Percentiles rank a stretch among this genome's conserved stretches.
Conservation (phyloP, 192 early-diverging fungal species). For the Jimgerdemannia lactiflua region DNA sequence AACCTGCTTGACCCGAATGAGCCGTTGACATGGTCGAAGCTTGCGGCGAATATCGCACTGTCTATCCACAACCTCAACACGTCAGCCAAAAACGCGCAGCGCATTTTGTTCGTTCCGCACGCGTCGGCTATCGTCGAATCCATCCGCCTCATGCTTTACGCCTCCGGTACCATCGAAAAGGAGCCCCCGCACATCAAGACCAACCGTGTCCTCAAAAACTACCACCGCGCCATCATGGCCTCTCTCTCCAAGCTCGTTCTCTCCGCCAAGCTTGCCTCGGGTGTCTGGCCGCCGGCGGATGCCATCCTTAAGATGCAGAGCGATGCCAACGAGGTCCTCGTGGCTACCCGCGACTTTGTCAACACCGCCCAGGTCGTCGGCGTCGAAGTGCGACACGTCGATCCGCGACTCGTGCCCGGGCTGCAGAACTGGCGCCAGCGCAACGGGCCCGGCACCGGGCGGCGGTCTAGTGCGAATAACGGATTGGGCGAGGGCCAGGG, state of each 20-base stretch:
- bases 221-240: constrained; percentile 78
- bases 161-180: constrained; percentile 71
- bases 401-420: constrained; percentile 33
- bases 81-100: constrained; percentile 45
- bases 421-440: constrained; percentile 1
- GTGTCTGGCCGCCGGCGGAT: constrained; percentile 82
- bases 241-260: constrained; percentile 82
- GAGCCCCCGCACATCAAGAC: constrained; percentile 64
- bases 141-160: constrained; percentile 81
- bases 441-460: not conserved
- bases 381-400: constrained; percentile 33
- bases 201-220: constrained; percentile 60
- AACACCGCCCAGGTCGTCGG: constrained; percentile 31
- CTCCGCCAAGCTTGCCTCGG: constrained; percentile 75
- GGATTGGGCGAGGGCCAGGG: not conserved
- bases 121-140: constrained; percentile 66
- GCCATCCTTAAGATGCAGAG: constrained; percentile 70
- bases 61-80: constrained; percentile 53
- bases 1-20: constrained; percentile 22
- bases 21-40: constrained; percentile 48
- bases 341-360: constrained; percentile 76
- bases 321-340: constrained; percentile 73
- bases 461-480: not conserved
- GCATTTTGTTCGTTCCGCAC: constrained; percentile 51
- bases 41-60: constrained; percentile 40